A percentile compares a stretch with the other conserved stretches of the same genome.
These are phyloP conservation scores for Jamesozyma lodderae DNA, from an alignment of 805 yeast genomes.

Conservation along the genomic window DNA sequence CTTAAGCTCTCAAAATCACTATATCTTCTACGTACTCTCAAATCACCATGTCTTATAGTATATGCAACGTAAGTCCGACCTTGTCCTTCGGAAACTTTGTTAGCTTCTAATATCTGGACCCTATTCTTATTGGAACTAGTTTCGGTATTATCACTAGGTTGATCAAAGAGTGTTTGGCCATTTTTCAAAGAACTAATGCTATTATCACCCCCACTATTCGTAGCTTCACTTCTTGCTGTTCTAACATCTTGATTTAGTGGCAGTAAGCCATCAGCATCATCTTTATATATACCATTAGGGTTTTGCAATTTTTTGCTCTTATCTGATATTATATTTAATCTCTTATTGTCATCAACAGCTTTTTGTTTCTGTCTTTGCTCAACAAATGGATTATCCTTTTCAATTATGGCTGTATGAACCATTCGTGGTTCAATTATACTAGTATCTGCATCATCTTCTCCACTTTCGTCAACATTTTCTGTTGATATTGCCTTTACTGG, in stretches of 20 bases:
- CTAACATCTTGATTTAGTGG: not conserved
- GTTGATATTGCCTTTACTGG: too few species aligned
- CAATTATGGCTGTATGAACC: conserved; percentile 22
- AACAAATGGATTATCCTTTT: conserved; percentile 26
- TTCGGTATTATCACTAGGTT: not conserved
- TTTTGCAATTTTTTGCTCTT: conserved; percentile 8
- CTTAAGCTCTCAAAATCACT: conserved; percentile 86
- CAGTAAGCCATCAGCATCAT: conserved; percentile 3
- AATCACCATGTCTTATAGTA: conserved; percentile 50
- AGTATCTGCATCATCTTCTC: not conserved
- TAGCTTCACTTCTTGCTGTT: not conserved
- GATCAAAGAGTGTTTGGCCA: not conserved
- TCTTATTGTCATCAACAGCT: not conserved
- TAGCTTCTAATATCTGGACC: conserved; percentile 26
- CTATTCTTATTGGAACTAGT: not conserved
- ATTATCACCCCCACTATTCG: not conserved
- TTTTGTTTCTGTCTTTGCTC: conserved; percentile 4
- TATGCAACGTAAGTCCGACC: conserved; percentile 49
- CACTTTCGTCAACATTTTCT: not conserved
- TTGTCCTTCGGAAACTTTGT: conserved; percentile 27
- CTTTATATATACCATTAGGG: conserved; percentile 10
- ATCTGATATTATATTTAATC: conserved; percentile 1
- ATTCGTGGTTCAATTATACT: conserved; percentile 7
- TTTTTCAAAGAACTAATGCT: not conserved
- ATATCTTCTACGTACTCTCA: conserved; percentile 67